phyloP scores from a whole-genome alignment of 768 basidiomycete genomes.

The Multifurca ochricompacta region DNA sequence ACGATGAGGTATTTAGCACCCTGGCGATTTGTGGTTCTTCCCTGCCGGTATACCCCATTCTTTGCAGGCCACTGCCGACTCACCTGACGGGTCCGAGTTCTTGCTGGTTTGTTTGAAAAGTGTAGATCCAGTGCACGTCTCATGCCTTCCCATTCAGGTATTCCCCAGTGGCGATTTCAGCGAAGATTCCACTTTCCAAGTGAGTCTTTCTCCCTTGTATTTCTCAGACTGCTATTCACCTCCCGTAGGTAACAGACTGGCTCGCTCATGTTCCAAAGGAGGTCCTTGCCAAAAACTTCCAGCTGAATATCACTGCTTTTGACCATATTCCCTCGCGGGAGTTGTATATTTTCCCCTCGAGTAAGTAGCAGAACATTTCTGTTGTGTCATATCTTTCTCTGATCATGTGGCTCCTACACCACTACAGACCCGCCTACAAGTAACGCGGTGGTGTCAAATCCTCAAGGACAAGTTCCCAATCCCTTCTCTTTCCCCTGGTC shows the following conservation, averaged over 20 bases:
- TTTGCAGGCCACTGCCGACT: constrained; percentile 29
- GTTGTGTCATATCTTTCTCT: not conserved
- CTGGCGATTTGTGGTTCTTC: constrained; percentile 26
- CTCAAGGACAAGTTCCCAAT: constrained; percentile 38
- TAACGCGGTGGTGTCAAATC: constrained; percentile 33
- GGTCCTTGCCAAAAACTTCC: constrained; percentile 33
- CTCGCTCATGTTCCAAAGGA: constrained; percentile 30
- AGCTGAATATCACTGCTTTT: constrained; percentile 26
- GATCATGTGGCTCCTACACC: not conserved
- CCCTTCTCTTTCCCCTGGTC: constrained; percentile 45
- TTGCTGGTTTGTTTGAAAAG: constrained; percentile 25
- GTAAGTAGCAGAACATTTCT: constrained; percentile 6
- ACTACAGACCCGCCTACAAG: constrained; percentile 24
- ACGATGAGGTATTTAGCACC: not conserved
- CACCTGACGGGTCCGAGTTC: constrained; percentile 28
- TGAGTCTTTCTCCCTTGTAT: constrained; percentile 9
- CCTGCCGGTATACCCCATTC: constrained; percentile 33
- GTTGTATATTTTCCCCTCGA: constrained; percentile 28
- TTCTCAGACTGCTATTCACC: not conserved
- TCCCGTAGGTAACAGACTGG: constrained; percentile 28
- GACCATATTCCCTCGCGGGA: constrained; percentile 27
- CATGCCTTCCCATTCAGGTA: constrained; percentile 21
- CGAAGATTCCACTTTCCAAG: constrained; percentile 31
- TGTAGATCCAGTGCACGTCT: not conserved
- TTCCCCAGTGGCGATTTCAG: constrained; percentile 32